phyloP scores from a whole-genome alignment of 768 basidiomycete genomes.

The Lactarius akahatsu region DNA sequence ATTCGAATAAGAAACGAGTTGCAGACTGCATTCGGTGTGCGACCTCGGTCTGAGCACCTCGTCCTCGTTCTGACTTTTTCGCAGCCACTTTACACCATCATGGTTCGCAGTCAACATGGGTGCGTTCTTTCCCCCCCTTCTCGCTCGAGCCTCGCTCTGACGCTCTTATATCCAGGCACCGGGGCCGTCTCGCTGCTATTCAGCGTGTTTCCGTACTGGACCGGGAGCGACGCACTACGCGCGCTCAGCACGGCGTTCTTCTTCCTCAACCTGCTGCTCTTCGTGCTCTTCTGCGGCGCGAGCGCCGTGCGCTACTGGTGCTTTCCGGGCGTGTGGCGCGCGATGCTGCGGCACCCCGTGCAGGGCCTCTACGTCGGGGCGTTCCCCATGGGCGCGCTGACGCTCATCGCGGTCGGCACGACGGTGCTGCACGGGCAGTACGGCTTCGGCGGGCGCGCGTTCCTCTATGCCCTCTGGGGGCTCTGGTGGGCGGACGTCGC shows the following conservation, averaged over 20 bases:
- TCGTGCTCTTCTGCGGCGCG: conserved; percentile 44
- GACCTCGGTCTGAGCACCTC: background rate
- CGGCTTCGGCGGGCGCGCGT: conserved; percentile 49
- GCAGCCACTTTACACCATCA: conserved; percentile 53
- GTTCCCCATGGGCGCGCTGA: conserved; percentile 60
- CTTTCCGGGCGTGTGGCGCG: conserved; percentile 49
- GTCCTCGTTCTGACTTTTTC: background rate
- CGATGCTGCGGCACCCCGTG: conserved; percentile 50
- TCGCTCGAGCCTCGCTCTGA: too few relatives aligned
- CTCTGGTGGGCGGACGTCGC: conserved; percentile 69
- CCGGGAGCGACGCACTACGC: conserved; percentile 39
- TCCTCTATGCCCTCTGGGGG: conserved; percentile 58
- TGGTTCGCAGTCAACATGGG: conserved; percentile 62
- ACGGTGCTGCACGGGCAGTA: conserved; percentile 45
- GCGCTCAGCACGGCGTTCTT: conserved; percentile 45
- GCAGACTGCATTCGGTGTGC: conserved; percentile 40
- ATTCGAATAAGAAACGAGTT: conserved; percentile 33
- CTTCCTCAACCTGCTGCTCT: conserved; percentile 47
- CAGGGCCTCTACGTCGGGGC: conserved; percentile 51
- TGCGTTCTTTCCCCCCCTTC: conserved; percentile 29
- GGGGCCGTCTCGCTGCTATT: conserved; percentile 47
- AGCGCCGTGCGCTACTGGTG: conserved; percentile 52
- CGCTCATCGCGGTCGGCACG: conserved; percentile 54
- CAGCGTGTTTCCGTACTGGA: conserved; percentile 2
- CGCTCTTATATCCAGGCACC: background rate